These are phyloP conservation scores for Benincasa hispida DNA, from an alignment of 306 rosid species.

Conservation along the genomic window DNA sequence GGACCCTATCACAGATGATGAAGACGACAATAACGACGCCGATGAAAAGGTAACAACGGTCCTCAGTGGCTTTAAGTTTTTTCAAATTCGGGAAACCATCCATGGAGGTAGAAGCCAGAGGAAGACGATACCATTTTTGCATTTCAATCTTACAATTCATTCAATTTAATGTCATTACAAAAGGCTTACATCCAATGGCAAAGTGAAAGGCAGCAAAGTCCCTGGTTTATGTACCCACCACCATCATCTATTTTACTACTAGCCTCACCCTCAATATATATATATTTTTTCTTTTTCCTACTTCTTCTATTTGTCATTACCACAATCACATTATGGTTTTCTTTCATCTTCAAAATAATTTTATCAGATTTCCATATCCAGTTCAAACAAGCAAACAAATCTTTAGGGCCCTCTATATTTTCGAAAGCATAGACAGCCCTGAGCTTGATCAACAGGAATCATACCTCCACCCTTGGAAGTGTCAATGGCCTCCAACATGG, in stretches of 20 bases:
- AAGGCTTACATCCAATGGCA: slow-evolving; percentile 9
- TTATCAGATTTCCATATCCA: slow-evolving; percentile 20
- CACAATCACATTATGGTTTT: slow-evolving; percentile 35
- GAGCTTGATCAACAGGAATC: slow-evolving; percentile 88
- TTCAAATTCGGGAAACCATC: neutral
- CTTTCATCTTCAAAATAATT: slow-evolving; percentile 49
- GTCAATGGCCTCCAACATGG: slow-evolving; percentile 86
- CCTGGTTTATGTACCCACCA: slow-evolving; percentile 14
- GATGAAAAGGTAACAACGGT: neutral
- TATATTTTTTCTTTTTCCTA: neutral
- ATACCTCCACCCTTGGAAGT: slow-evolving; percentile 96
- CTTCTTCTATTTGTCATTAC: slow-evolving; percentile 32
- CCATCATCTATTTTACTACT: slow-evolving; percentile 1
- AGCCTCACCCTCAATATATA: slow-evolving; percentile 5
- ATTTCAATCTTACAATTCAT: slow-evolving; percentile 5
- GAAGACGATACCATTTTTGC: neutral
- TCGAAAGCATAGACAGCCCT: slow-evolving; percentile 82
- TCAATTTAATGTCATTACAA: slow-evolving; percentile 5
- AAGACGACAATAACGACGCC: neutral
- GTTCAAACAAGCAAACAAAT: slow-evolving; percentile 12
- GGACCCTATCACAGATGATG: neutral
- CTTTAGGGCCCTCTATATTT: slow-evolving; percentile 67
- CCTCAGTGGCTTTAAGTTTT: neutral
- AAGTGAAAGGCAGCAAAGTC: slow-evolving; percentile 9
- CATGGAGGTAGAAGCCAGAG: neutral